Evolutionary conservation across 306 rosid species (phyloP).

Genomic region (Albizia julibrissin): DNA sequence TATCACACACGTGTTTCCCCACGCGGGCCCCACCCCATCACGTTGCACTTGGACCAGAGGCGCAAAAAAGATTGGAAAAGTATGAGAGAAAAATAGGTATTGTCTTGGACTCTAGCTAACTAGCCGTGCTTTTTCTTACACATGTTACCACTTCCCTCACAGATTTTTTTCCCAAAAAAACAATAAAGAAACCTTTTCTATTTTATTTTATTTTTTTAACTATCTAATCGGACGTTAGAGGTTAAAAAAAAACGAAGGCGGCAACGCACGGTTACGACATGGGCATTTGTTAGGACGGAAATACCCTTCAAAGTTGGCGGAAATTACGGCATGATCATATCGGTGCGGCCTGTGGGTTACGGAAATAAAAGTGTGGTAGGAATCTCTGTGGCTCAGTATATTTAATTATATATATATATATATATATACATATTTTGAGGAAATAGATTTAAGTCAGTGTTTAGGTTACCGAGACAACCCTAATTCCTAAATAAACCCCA

Average conservation of each 20-base stretch:
- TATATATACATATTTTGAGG: too few species aligned
- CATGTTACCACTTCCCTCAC: neutral
- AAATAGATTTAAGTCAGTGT: neutral
- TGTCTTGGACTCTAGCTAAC: constrained; percentile 38
- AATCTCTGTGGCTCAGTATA: neutral
- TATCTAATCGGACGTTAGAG: neutral
- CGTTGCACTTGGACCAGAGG: neutral
- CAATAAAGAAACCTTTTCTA: neutral
- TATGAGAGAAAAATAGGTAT: neutral
- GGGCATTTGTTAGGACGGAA: neutral
- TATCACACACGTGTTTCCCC: constrained; percentile 44
- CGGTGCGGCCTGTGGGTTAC: neutral
- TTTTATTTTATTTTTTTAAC: neutral
- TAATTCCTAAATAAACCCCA: constrained; percentile 75
- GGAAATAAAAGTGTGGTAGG: neutral
- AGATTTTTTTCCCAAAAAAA: neutral
- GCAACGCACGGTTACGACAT: neutral
- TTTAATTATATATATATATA: neutral
- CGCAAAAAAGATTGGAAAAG: neutral
- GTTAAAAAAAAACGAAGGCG: neutral
- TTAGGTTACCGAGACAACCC: constrained; percentile 46
- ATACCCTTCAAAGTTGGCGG: constrained; percentile 1
- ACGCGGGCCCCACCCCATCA: constrained; percentile 25
- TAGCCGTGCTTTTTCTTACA: neutral
- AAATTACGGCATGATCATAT: constrained; percentile 22